Percentiles rank a stretch among this genome's conserved stretches.
Evolutionary conservation across 2,329 filamentous ascomycete genomes (phyloP).

Genomic region (Ophiocordyceps polyrhachis-furcata): DNA sequence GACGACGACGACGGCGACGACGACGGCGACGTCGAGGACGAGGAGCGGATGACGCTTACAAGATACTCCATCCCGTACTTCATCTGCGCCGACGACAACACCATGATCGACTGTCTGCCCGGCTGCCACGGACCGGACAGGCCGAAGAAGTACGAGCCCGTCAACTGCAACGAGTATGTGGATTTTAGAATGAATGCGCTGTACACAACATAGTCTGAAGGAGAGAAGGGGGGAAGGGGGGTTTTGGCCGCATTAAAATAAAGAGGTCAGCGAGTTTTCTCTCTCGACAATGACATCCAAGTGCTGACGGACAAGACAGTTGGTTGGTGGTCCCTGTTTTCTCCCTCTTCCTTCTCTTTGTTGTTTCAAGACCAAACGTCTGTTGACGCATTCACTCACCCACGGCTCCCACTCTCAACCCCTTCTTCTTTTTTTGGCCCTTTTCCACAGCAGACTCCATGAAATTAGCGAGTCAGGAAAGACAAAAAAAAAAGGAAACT

Average conservation of each 20-base stretch:
- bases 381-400: not conserved
- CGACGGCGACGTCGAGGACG: constrained; percentile 5
- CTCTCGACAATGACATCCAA: no score
- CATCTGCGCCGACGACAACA: constrained; percentile 27
- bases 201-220: constrained; percentile 2
- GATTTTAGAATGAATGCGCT: constrained; percentile 9
- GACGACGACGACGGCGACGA: constrained; percentile 5
- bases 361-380: not conserved
- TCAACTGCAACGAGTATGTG: constrained; percentile 11
- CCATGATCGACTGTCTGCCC: constrained; percentile 31
- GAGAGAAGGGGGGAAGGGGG: no score
- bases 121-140: constrained; percentile 22
- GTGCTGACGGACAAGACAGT: not conserved
- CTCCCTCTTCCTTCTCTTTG: no score
- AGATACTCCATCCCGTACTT: constrained; percentile 45
- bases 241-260: not conserved
- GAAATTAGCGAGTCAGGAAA: no score
- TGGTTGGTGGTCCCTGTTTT: not conserved
- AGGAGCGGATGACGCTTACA: constrained; percentile 22
- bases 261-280: not conserved
- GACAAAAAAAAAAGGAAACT: no score
- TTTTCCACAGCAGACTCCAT: no score
- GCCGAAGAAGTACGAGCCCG: constrained; percentile 30
- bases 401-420: not conserved
- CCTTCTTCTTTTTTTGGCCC: no score